Percentiles rank a stretch among this genome's conserved stretches.
Conservation (phyloP, 148 eudicot genomes). For the Gaultheria prostrata region DNA sequence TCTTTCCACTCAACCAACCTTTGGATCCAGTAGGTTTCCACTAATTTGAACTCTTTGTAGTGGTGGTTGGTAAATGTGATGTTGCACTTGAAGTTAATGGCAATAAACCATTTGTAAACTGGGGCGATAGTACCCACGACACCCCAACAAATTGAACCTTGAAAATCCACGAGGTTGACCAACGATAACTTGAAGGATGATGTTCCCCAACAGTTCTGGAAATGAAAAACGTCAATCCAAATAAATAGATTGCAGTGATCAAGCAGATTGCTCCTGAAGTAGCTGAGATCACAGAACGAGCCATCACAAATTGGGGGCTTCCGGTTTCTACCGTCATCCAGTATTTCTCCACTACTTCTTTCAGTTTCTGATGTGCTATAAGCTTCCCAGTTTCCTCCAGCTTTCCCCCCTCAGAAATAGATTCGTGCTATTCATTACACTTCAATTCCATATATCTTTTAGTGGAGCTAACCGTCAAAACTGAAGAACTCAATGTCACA, state of each 20-base stretch:
- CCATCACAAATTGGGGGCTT: conserved; percentile 33
- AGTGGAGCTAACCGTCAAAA: conserved; percentile 14
- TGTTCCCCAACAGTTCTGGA: too few species aligned
- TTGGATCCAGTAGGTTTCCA: conserved; percentile 25
- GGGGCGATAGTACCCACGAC: conserved; percentile 26
- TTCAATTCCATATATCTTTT: conserved; percentile 21
- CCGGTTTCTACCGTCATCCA: conserved; percentile 33
- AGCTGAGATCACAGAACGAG: conserved; percentile 20
- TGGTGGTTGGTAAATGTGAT: not conserved
- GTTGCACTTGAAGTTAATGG: conserved; percentile 3
- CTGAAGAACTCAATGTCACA: conserved; percentile 9
- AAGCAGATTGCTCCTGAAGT: conserved; percentile 19
- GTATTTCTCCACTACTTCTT: conserved; percentile 10
- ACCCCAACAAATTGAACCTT: conserved; percentile 22
- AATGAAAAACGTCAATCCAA: conserved; percentile 15
- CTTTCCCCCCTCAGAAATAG: not conserved
- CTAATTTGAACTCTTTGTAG: conserved; percentile 11
- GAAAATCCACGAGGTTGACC: conserved; percentile 18
- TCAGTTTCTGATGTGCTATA: conserved; percentile 17
- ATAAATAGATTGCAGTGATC: conserved; percentile 3
- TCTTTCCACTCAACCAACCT: conserved; percentile 24
- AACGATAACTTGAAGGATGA: conserved; percentile 29
- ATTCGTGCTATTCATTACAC: conserved; percentile 1
- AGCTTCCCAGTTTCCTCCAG: not conserved
- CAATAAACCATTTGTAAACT: conserved; percentile 20